These are phyloP conservation scores for Populus tremula DNA, from an alignment of 345 rosid species.

Conservation along the genomic window DNA sequence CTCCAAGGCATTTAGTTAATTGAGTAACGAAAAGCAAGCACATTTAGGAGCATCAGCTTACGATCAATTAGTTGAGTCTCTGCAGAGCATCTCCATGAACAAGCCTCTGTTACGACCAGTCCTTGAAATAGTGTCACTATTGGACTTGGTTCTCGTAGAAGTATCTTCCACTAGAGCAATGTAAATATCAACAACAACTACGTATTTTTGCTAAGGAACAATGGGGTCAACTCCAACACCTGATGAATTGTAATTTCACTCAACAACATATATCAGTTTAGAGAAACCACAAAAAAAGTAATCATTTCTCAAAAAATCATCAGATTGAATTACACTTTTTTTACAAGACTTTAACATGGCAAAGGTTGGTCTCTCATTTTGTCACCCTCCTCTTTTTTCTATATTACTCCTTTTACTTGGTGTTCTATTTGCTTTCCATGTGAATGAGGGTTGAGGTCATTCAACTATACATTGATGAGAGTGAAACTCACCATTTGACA, in stretches of 20 bases:
- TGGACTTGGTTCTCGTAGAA: no score
- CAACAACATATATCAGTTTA: not conserved
- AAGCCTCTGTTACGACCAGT: no score
- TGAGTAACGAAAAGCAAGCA: no score
- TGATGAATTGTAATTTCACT: conserved; percentile 1
- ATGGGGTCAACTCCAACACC: not conserved
- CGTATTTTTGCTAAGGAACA: not conserved
- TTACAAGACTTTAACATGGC: conserved; percentile 4
- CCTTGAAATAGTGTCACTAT: no score
- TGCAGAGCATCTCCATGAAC: no score
- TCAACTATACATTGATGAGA: conserved; percentile 58
- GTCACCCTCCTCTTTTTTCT: not conserved
- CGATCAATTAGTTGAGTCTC: no score
- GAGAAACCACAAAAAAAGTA: not conserved
- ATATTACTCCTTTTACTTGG: not conserved
- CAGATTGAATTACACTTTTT: not conserved
- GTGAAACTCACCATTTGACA: conserved; percentile 50
- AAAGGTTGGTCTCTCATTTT: not conserved
- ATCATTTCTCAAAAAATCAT: not conserved
- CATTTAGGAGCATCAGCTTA: no score
- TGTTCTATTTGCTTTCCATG: not conserved
- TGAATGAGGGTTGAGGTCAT: conserved; percentile 17
- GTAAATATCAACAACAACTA: not conserved
- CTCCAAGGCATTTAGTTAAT: no score
- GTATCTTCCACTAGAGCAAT: not conserved